phyloP scores from a whole-genome alignment of 2,329 filamentous ascomycete species.

The Phymatotrichopsis omnivora region DNA sequence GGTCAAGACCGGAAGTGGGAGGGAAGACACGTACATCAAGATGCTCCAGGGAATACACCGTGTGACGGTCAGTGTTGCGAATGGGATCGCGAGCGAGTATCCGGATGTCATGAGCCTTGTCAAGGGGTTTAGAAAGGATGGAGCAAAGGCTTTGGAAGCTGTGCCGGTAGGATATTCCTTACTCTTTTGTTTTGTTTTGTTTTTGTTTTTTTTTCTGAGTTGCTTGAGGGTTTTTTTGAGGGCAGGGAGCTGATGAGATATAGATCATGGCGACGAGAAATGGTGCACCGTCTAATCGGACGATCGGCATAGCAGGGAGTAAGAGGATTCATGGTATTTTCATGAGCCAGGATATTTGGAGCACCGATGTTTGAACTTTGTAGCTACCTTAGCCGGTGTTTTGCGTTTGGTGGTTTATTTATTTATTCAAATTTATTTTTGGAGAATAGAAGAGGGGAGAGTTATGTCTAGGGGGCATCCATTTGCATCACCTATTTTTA shows the following conservation, averaged over 20 bases:
- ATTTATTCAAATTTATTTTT: too few relatives aligned
- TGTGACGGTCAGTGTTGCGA: constrained; percentile 61
- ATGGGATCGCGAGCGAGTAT: constrained; percentile 56
- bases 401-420: too few relatives aligned
- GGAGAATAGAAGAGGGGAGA: too few relatives aligned
- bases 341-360: constrained; percentile 45
- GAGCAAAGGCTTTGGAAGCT: constrained; percentile 52
- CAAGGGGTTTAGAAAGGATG: constrained; percentile 47
- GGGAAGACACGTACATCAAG: constrained; percentile 56
- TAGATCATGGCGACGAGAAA: constrained; percentile 42
- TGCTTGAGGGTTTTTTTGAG: not conserved
- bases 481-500: too few relatives aligned
- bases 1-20: constrained; percentile 57
- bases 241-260: constrained; percentile 1
- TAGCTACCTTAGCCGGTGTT: too few relatives aligned
- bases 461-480: too few relatives aligned
- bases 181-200: constrained; percentile 25
- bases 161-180: constrained; percentile 50
- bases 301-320: constrained; percentile 50
- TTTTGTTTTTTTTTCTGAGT: not conserved
- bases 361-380: constrained; percentile 48
- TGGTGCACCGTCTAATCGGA: constrained; percentile 45
- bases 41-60: constrained; percentile 68
- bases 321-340: constrained; percentile 52
- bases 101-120: constrained; percentile 49